These are phyloP conservation scores for Shiraia sp. DNA, from an alignment of 2,329 filamentous ascomycete genomes.

Conservation along the genomic window DNA sequence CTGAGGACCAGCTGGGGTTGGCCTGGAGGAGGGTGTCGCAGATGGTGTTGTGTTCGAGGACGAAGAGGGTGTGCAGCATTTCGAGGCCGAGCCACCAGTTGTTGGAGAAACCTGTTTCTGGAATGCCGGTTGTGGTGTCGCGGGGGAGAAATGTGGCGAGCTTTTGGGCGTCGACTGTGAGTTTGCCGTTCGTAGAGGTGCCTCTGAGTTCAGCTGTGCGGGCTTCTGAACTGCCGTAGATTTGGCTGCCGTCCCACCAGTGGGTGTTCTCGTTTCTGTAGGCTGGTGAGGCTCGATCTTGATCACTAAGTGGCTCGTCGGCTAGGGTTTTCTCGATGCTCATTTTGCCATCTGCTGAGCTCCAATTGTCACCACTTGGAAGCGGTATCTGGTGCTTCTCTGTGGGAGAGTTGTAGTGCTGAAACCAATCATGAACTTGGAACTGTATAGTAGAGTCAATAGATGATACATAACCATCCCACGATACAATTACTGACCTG, in stretches of 20 bases:
- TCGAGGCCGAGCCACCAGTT: conserved; percentile 56
- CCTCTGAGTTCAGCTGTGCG: conserved; percentile 44
- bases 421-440: conserved; percentile 17
- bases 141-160: conserved; percentile 47
- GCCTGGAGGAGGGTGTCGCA: conserved; percentile 44
- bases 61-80: conserved; percentile 53
- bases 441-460: conserved; percentile 8
- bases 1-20: conserved; percentile 46
- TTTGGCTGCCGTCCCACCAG: conserved; percentile 55
- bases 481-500: conserved; percentile 40
- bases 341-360: conserved; percentile 36
- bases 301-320: conserved; percentile 41
- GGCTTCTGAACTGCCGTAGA: conserved; percentile 50
- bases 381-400: conserved; percentile 42
- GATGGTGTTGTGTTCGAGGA: conserved; percentile 53
- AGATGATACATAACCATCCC: conserved; percentile 23
- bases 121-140: conserved; percentile 43
- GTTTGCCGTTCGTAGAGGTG: conserved; percentile 45
- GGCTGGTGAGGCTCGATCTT: conserved; percentile 45
- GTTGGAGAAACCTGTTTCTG: conserved; percentile 48
- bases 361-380: conserved; percentile 43
- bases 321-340: conserved; percentile 41
- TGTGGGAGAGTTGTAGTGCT: conserved; percentile 25
- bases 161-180: conserved; percentile 41
- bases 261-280: conserved; percentile 51